phyloP scores from a whole-genome alignment of 2,329 filamentous ascomycete species.

The Graphilbum fragrans region DNA sequence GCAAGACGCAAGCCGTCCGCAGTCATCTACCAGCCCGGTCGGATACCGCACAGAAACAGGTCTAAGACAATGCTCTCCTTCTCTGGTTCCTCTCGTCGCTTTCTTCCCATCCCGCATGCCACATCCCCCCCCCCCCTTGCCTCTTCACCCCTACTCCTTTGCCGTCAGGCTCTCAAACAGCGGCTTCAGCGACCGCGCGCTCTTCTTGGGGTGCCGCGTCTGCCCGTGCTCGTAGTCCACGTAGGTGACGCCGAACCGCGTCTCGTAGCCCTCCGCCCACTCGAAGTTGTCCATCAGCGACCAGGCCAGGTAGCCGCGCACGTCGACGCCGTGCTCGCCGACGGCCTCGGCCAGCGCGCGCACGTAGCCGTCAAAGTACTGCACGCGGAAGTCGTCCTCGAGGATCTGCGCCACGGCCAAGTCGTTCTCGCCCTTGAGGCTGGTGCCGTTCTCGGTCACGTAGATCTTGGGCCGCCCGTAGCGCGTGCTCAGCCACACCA shows the following conservation, averaged over 20 bases:
- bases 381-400: conserved; percentile 67
- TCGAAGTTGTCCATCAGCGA: conserved; percentile 85
- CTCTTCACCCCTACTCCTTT: conserved; percentile 24
- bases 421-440: conserved; percentile 72
- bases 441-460: conserved; percentile 82
- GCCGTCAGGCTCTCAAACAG: conserved; percentile 61
- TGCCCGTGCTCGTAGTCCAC: conserved; percentile 74
- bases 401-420: conserved; percentile 58
- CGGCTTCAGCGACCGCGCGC: conserved; percentile 56
- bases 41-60: too few species aligned
- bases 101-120: too few species aligned
- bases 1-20: too few species aligned
- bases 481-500: conserved; percentile 65
- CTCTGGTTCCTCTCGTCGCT: too few species aligned
- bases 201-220: conserved; percentile 75
- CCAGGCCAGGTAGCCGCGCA: conserved; percentile 76
- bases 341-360: conserved; percentile 63
- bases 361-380: conserved; percentile 71
- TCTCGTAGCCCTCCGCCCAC: conserved; percentile 86
- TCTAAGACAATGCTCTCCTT: too few species aligned
- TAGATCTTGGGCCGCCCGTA: conserved; percentile 70
- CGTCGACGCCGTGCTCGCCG: conserved; percentile 61
- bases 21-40: too few species aligned
- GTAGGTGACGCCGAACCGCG: conserved; percentile 71
- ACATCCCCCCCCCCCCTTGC: too few species aligned